A percentile compares a stretch with the other conserved stretches of the same genome.
Evolutionary conservation across 2,329 filamentous ascomycete genomes (phyloP).

Genomic region (Clarireedia homoeocarpa): DNA sequence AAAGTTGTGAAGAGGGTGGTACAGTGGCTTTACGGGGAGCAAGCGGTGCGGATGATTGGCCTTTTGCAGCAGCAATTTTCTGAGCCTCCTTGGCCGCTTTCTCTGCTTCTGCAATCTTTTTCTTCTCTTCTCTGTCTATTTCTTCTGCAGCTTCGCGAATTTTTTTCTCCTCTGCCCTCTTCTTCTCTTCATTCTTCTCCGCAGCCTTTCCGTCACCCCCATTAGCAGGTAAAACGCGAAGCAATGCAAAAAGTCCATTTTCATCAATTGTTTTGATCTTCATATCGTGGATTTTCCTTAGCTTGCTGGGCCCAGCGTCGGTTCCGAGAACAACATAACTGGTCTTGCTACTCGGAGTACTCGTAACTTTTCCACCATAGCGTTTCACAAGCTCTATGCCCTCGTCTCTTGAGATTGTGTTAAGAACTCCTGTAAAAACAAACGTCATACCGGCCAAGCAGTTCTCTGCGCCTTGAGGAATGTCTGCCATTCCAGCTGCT

Average conservation of each 20-base stretch:
- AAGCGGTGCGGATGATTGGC: constrained; percentile 30
- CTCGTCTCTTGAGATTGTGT: constrained; percentile 75
- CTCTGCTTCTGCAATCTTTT: constrained; percentile 42
- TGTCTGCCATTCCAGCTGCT: constrained; percentile 55
- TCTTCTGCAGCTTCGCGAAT: constrained; percentile 72
- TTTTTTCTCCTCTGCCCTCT: constrained; percentile 75
- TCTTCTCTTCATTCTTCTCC: constrained; percentile 76
- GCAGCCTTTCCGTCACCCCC: constrained; percentile 86
- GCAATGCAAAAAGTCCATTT: constrained; percentile 81
- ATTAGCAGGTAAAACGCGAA: constrained; percentile 70
- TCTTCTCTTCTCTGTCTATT: constrained; percentile 76
- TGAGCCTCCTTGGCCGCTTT: constrained; percentile 38
- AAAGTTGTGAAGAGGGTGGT: constrained; percentile 56
- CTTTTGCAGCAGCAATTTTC: constrained; percentile 26
- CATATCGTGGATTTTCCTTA: constrained; percentile 73
- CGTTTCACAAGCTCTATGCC: constrained; percentile 80
- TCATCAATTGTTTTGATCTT: constrained; percentile 91
- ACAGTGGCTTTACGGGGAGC: constrained; percentile 32
- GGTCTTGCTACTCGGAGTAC: constrained; percentile 83
- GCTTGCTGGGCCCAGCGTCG: constrained; percentile 89
- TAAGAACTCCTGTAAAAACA: constrained; percentile 87
- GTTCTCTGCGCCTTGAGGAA: constrained; percentile 79
- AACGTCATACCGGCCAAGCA: constrained; percentile 86
- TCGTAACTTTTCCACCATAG: constrained; percentile 87
- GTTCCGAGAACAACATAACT: constrained; percentile 85